Evolutionary conservation across 345 rosid genomes (phyloP), one percentile per base, ranked within the genome.

Genomic region (Trapa incisa): DNA sequence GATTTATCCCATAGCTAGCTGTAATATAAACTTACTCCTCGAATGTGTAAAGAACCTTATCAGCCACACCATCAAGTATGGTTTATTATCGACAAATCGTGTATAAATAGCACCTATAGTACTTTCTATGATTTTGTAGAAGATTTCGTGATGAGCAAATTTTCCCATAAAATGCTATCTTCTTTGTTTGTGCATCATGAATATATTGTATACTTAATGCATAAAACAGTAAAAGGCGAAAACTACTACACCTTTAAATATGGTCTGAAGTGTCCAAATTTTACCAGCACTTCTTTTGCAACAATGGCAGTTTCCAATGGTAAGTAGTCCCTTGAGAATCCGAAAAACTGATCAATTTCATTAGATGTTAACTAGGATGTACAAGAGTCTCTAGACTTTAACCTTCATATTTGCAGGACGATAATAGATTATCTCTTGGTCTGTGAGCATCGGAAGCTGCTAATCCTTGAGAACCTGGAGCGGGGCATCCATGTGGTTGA

Each of bases 161-260:
- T 22, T 0, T 22, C 29, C 29, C 29, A 22, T 22, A 22, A 22
- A 22, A 22, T 22, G 29, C 29, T 22, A 22, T 22, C 29, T 22
- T 22, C 29, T 22, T 22, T 22, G 29, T 22, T 22, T 22, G 29
- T 22, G 29, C 29, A 22, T 22, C 29, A 22, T 22, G 29, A 22
- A 22, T 22, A 22, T 22, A 36, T n/a, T n/a, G 38, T 8, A 0
- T 65, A 16, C 48, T 36, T 17, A 37, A 64, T 76, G 86, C 88
- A 90, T 97, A 75, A 82, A 71, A 74, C 76, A 39, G 75, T 72
- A 8, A 90, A 88, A 68, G 98, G 91, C 68, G 87, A 72, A 68
- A 91, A 71, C 80, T 87, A 90, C 64, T 93, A 88, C 80, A 83
- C 86, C 32, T 83, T 93, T 41, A 96, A 93, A 80, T 90, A 88